Conservation (phyloP, 768 basidiomycete species). For the Lactarius hengduanensis region DNA sequence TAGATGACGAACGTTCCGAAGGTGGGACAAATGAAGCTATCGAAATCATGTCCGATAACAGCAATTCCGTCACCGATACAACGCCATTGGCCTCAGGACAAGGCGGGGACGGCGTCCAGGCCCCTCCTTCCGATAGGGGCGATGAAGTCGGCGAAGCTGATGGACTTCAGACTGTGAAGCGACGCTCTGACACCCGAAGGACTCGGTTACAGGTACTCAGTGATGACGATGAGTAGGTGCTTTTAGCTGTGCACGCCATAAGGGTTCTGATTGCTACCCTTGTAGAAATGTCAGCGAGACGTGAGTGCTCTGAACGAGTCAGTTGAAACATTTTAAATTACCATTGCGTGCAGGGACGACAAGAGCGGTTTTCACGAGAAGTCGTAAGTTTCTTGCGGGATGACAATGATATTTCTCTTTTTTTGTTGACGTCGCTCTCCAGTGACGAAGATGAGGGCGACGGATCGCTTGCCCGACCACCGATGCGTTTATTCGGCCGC, state of each 20-base stretch:
- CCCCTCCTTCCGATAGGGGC: not conserved
- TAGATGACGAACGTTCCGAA: conserved; percentile 45
- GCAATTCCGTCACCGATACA: not conserved
- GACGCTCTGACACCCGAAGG: conserved; percentile 1
- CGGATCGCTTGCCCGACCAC: conserved; percentile 11
- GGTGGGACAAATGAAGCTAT: conserved; percentile 9
- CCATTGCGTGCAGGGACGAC: conserved; percentile 2
- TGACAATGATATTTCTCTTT: not conserved
- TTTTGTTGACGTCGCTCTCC: not conserved
- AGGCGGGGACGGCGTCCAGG: not conserved
- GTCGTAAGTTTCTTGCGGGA: conserved; percentile 17
- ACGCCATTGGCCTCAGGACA: not conserved
- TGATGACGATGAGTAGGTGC: conserved; percentile 13
- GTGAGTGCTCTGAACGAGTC: conserved; percentile 6
- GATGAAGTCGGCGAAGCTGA: not conserved
- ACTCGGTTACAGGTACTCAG: conserved; percentile 15
- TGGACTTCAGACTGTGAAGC: not conserved
- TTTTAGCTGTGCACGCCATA: not conserved
- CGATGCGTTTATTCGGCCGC: conserved; percentile 18
- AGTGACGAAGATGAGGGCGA: conserved; percentile 2
- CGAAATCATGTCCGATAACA: conserved; percentile 18
- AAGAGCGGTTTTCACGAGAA: not conserved
- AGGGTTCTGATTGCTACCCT: not conserved
- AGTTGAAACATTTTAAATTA: not conserved
- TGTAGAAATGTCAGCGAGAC: conserved; percentile 1